A percentile compares a stretch with the other conserved stretches of the same genome.
phyloP scores from a whole-genome alignment of 257 asterid species.

The Jaltomata sinuosa region DNA sequence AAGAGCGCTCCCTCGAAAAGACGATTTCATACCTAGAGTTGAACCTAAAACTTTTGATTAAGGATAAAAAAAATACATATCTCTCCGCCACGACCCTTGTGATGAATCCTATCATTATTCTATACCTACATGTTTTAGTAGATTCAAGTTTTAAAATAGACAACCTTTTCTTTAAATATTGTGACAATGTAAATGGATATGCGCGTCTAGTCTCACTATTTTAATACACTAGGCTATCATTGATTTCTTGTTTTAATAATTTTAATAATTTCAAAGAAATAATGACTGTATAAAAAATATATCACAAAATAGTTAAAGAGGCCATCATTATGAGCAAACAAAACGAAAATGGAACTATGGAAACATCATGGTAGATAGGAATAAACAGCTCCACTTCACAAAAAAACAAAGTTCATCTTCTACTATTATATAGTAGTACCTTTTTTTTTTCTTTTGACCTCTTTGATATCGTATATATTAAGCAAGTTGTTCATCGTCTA shows the following conservation, averaged over 20 bases:
- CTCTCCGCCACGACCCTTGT: background rate
- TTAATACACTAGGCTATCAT: background rate
- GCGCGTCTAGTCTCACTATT: background rate
- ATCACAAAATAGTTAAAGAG: background rate
- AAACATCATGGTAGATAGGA: background rate
- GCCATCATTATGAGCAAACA: background rate
- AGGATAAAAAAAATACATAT: background rate
- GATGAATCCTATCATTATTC: background rate
- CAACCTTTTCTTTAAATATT: background rate
- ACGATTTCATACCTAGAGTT: rapidly evolving
- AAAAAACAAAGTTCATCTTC: background rate
- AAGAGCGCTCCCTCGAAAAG: rapidly evolving
- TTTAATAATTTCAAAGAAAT: background rate
- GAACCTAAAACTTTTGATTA: background rate
- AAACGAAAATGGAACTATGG: background rate
- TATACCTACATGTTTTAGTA: background rate
- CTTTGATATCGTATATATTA: background rate
- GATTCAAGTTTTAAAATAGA: background rate
- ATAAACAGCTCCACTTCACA: background rate
- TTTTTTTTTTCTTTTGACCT: too few species aligned
- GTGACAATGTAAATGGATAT: background rate
- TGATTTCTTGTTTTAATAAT: background rate
- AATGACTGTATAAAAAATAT: background rate
- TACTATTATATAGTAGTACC: too few species aligned
- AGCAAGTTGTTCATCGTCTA: background rate